Base-by-base conservation (phyloP, 1,139 yeast genomes). In the Suhomyces wounanorum region DNA sequence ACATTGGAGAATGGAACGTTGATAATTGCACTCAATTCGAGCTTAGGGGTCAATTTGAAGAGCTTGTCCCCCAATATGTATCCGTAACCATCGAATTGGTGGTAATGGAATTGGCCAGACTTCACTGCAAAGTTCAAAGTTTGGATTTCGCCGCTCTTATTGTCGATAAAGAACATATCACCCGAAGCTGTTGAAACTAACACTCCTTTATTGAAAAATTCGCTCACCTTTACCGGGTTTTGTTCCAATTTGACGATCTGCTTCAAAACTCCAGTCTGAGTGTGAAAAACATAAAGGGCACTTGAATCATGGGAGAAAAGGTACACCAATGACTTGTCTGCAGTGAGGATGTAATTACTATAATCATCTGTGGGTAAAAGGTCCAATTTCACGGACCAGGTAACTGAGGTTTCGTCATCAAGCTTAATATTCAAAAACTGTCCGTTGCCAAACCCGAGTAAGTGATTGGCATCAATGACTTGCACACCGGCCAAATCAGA, bases 401-500 rank as follows among this genome's bases (percentile, higher is more conserved):
- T 53, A 17, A 42, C 48, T 35, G 31, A 17, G 1, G 49, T 49
- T 14, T 49, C 31, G 3, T 39, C 45, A 37, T 48, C 48, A 28
- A 63, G 47, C 25, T 62, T 59, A 16, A 66, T 52, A 31, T 59
- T 66, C 44, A 73, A 58, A 40, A 74, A 59, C 52, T 71, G 69
- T 42, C 60, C 53, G 21, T 54, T 52, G n/a, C 73, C 64, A 10
- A 64, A 56, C 2, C 69, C 78, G 36, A 73, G 53, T 38, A 71
- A 52, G 14, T 60, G 54, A 17, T 58, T 59, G 35, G 55, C 56
- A 41, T 58, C 59, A 31, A 62, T 38, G n/a, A 64, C 50, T 9
- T 58, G 57, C 37, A 54, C 55, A 14, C 49, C 46, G 21, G 44
- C 46, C 38, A 65, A 47, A 2, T 54, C 52, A 17, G 64, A 62